Conservation (phyloP, 495 filamentous ascomycete genomes). For the Cenococcum geophilum region DNA sequence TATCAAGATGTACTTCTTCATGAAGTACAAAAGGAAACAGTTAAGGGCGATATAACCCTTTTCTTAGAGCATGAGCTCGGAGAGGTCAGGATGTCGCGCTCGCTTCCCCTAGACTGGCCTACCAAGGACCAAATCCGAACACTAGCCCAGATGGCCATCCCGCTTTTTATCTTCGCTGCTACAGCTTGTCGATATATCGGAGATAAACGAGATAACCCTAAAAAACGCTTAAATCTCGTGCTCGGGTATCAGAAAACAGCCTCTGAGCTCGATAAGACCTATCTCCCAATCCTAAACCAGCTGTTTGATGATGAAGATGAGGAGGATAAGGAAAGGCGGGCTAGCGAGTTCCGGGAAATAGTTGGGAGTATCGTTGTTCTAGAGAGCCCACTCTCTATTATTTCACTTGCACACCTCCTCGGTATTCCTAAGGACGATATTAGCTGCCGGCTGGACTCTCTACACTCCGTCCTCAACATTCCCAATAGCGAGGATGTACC, state of each 20-base stretch:
- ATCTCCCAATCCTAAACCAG: conserved; percentile 23
- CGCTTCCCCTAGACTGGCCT: conserved; percentile 38
- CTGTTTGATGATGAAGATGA: conserved; percentile 14
- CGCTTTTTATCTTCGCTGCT: conserved; percentile 29
- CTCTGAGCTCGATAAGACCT: conserved; percentile 21
- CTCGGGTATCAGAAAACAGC: conserved; percentile 9
- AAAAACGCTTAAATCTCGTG: too few relatives aligned
- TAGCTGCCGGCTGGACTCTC: too few relatives aligned
- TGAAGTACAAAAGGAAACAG: conserved; percentile 26
- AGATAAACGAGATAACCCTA: conserved; percentile 8
- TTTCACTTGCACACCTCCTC: conserved; percentile 29
- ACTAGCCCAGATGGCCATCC: conserved; percentile 37
- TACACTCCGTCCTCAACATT: conserved; percentile 39
- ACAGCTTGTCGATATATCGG: conserved; percentile 21
- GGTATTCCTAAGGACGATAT: conserved; percentile 12
- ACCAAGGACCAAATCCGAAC: conserved; percentile 26
- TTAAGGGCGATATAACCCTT: conserved; percentile 36
- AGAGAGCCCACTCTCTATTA: conserved; percentile 31
- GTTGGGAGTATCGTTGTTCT: too few relatives aligned
- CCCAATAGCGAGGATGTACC: conserved; percentile 28
- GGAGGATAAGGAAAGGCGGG: conserved; percentile 8
- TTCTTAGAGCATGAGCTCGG: conserved; percentile 29
- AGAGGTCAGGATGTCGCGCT: background rate
- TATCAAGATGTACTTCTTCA: conserved; percentile 32
- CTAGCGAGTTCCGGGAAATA: conserved; percentile 28